phyloP scores from a whole-genome alignment of 257 asterid species.

The Scutellaria baicalensis region DNA sequence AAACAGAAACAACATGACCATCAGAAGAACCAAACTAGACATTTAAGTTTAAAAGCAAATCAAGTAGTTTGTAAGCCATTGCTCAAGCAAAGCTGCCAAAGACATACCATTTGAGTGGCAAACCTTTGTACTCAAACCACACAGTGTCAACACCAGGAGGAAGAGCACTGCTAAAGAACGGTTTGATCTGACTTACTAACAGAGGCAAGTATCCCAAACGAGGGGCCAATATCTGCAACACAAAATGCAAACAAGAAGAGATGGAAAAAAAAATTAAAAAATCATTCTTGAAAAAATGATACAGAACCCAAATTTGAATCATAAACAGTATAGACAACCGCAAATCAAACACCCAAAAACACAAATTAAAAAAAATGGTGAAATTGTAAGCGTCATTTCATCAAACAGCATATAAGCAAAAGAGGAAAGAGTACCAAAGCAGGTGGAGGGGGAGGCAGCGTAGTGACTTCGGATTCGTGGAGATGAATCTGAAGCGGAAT shows the following conservation, averaged over 20 bases:
- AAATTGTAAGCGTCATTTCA: not conserved
- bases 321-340: not conserved
- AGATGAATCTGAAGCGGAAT: conserved; percentile 97
- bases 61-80: not conserved
- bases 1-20: conserved; percentile 6
- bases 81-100: not conserved
- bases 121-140: conserved; percentile 95
- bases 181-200: conserved; percentile 75
- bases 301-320: not conserved
- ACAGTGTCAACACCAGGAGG: conserved; percentile 98
- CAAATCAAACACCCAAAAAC: too few species aligned
- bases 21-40: conserved; percentile 1
- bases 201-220: conserved; percentile 90
- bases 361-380: too few species aligned
- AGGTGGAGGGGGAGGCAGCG: conserved; percentile 86
- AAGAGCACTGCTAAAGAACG: conserved; percentile 78
- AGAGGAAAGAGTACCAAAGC: conserved; percentile 50
- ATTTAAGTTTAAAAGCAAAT: not conserved
- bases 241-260: not conserved
- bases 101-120: conserved; percentile 91
- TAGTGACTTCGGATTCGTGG: conserved; percentile 93
- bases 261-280: not conserved
- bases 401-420: not conserved
- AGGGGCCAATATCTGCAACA: conserved; percentile 85
- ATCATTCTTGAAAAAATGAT: not conserved